Base-by-base conservation (phyloP, 2,329 filamentous ascomycete species). In the Penicillium sp. region DNA sequence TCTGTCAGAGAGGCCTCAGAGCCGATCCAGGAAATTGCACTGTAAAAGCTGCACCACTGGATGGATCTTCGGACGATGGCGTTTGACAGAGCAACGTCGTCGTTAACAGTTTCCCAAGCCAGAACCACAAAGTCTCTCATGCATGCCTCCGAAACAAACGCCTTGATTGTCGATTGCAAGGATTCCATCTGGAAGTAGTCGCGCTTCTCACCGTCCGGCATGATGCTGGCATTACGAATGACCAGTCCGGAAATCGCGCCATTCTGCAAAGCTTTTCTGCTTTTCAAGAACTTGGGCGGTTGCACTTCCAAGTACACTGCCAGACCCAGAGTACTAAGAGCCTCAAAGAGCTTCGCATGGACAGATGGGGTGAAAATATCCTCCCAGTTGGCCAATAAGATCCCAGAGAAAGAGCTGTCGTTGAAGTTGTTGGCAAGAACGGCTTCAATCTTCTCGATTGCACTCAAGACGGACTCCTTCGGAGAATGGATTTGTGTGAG, bases 41-140 rank as follows among this genome's bases (percentile, higher is more conserved):
- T 80, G 64, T 81, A 79, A 62, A 80, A 82, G 27, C 74, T 75
- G 61, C 77, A 79, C 80, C 80, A 82, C 33, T 76, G 73, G 47
- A 77, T 73, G 33, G 75, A 78, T 47, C 80, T 68, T 58, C 76
- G 76, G 16, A 79, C 63, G 9, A 81, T 74, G 0, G 79, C 77
- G 62, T 81, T 79, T 2, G 75, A 70, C 14, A 78, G 36, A 3
- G 63, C 40, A 5, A 72, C 73, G 36, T 73, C 61, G 54, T 81
- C 70, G 35, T 79, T 73, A 11, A 80, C 59, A 0, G 77, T 79
- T 54, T 82, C 79, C 79, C 79, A 82, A 6, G 74, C 72, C 55
- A 80, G 69, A 1, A 81, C 74, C 0, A 71, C 69, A 49, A 79
- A 79, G n/a, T 77, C 72, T 58, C 77, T 67, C 47, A 78, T 66